A percentile compares a stretch with the other conserved stretches of the same genome.
phyloP scores from a whole-genome alignment of 805 yeast species.

The Ogataea pilisensis region DNA sequence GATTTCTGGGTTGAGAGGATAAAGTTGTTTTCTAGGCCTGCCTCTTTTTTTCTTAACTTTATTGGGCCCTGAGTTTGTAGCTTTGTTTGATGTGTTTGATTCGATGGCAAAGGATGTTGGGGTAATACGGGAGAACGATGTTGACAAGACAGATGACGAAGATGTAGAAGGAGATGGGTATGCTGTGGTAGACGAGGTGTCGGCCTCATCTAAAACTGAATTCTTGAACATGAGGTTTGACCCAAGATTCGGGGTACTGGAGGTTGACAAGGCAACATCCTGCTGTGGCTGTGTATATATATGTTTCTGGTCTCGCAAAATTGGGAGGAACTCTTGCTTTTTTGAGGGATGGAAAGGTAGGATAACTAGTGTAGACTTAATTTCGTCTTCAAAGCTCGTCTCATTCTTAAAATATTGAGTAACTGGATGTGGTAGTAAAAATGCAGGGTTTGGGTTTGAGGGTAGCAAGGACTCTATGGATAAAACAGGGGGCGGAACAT shows the following conservation, averaged over 20 bases:
- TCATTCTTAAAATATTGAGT: conserved; percentile 4
- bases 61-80: too few relatives aligned
- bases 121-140: too few relatives aligned
- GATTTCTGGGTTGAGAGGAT: background rate
- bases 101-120: background rate
- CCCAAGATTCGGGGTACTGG: background rate
- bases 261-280: background rate
- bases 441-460: conserved; percentile 9
- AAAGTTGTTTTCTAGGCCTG: conserved; percentile 23
- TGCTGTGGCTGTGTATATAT: too few relatives aligned
- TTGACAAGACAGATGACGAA: background rate
- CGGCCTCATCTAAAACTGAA: background rate
- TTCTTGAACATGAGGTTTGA: background rate
- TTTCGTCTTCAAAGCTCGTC: conserved; percentile 4
- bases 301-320: background rate
- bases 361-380: conserved; percentile 3
- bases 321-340: background rate
- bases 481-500: conserved; percentile 13
- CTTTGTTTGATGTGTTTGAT: background rate
- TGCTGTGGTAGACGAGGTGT: background rate
- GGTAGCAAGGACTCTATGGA: conserved; percentile 8
- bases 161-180: background rate
- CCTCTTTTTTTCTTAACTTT: conserved; percentile 20
- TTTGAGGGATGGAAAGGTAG: background rate
- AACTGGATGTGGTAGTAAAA: conserved; percentile 16